Evolutionary conservation across 2,329 filamentous ascomycete genomes (phyloP).

Genomic region (Cladosporium halotolerans): DNA sequence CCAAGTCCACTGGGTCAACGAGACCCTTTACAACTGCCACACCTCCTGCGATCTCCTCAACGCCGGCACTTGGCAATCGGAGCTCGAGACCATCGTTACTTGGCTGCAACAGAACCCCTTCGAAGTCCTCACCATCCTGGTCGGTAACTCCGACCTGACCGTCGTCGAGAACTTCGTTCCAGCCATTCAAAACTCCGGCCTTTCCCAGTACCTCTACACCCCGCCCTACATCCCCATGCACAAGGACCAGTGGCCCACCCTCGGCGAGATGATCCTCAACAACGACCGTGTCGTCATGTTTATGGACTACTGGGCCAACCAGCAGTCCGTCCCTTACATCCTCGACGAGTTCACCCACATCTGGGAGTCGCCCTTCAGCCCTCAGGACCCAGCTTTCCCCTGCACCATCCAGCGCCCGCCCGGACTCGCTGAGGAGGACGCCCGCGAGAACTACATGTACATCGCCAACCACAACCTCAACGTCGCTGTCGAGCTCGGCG

Average conservation of each 20-base stretch:
- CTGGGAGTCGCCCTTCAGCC: constrained; percentile 88
- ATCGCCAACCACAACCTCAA: constrained; percentile 91
- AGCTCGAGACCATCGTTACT: constrained; percentile 59
- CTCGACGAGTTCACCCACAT: constrained; percentile 82
- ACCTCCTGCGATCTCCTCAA: constrained; percentile 76
- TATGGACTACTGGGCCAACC: constrained; percentile 79
- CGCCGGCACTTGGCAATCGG: constrained; percentile 68
- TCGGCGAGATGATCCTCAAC: constrained; percentile 65
- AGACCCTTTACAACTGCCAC: constrained; percentile 72
- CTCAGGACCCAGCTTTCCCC: constrained; percentile 61
- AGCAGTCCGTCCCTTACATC: constrained; percentile 72
- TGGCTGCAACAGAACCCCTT: constrained; percentile 76
- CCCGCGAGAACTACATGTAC: constrained; percentile 58
- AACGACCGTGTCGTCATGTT: constrained; percentile 68
- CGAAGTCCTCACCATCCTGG: constrained; percentile 80
- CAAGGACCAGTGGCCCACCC: constrained; percentile 73
- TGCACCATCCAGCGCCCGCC: constrained; percentile 75
- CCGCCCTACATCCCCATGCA: constrained; percentile 66
- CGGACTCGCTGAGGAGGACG: constrained; percentile 49
- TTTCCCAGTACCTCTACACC: constrained; percentile 66
- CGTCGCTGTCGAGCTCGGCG: constrained; percentile 58
- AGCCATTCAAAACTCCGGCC: constrained; percentile 64
- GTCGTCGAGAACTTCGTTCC: constrained; percentile 57
- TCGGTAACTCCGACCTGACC: constrained; percentile 78
- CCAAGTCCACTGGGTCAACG: constrained; percentile 51